phyloP scores from a whole-genome alignment of 441 rosid species.

The Jatropha podagrica region DNA sequence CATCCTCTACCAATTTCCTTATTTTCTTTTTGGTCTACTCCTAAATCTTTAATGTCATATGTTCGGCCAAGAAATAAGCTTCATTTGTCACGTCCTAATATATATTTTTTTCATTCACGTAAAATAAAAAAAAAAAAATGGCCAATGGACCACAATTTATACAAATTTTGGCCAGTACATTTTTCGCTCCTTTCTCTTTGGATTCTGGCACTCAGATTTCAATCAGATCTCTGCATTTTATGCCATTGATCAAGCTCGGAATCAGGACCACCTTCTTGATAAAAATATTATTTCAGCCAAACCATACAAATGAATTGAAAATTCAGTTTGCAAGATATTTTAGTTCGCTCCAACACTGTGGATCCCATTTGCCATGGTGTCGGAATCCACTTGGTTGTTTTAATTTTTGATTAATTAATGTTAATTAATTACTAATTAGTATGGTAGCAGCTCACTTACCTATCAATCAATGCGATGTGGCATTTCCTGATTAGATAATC shows the following conservation, averaged over 20 bases:
- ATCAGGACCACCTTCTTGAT: constrained; percentile 11
- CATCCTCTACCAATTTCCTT: neutral
- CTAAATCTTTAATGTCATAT: neutral
- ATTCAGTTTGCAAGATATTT: constrained; percentile 10
- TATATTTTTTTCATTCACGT: neutral
- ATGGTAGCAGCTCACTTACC: constrained; percentile 15
- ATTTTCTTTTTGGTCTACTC: too few relatives aligned
- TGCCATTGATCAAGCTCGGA: neutral
- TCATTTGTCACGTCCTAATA: neutral
- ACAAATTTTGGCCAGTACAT: constrained; percentile 10
- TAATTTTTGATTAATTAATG: neutral
- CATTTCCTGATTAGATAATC: constrained; percentile 26
- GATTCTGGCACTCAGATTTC: neutral
- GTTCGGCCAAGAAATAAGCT: neutral
- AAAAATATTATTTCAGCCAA: neutral
- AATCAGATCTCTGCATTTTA: neutral
- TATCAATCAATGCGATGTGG: constrained; percentile 24
- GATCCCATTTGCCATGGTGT: constrained; percentile 28
- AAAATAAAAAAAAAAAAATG: neutral
- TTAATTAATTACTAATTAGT: too few relatives aligned
- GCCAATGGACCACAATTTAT: neutral
- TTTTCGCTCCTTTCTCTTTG: constrained; percentile 9
- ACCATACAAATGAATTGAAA: constrained; percentile 5
- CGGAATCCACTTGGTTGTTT: constrained; percentile 25
- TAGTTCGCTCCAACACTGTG: constrained; percentile 15